A percentile compares a stretch with the other conserved stretches of the same genome.
These are phyloP conservation scores for Nitzschia inconspicua DNA, from an alignment of 108 stramenopile species.

Conservation along the genomic window DNA sequence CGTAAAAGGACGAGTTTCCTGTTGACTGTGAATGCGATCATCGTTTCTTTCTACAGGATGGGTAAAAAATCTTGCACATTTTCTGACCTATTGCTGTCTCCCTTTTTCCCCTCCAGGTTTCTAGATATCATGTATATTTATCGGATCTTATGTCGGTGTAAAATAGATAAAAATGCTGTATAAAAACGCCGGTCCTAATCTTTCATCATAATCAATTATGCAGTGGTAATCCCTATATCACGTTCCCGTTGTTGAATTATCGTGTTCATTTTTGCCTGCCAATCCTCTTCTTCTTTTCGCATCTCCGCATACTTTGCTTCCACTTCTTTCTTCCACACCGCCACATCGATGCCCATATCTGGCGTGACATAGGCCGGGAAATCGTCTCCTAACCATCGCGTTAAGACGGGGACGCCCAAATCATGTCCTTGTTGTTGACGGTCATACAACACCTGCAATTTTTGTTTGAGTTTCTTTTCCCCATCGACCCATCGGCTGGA, in stretches of 20 bases:
- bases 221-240: conserved; percentile 23
- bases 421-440: conserved; percentile 46
- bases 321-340: conserved; percentile 46
- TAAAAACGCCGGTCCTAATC: no score
- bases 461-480: conserved; percentile 49
- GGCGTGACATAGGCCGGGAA: conserved; percentile 49
- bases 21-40: no score
- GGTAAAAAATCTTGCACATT: no score
- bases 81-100: no score
- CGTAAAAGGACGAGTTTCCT: no score
- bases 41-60: no score
- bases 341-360: conserved; percentile 21
- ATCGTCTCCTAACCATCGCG: conserved; percentile 60
- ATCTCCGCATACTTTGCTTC: conserved; percentile 44
- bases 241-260: conserved; percentile 22
- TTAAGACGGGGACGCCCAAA: conserved; percentile 59
- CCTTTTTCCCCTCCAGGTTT: no score
- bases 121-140: no score
- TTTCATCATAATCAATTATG: not conserved
- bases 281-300: conserved; percentile 50
- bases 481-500: conserved; percentile 43
- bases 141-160: no score
- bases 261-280: conserved; percentile 29
- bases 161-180: no score
- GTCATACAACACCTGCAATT: conserved; percentile 39